Evolutionary conservation across 116 monocot genomes (phyloP), one percentile per base, ranked within the genome.

Genomic region (Phalaenopsis hybrid): DNA sequence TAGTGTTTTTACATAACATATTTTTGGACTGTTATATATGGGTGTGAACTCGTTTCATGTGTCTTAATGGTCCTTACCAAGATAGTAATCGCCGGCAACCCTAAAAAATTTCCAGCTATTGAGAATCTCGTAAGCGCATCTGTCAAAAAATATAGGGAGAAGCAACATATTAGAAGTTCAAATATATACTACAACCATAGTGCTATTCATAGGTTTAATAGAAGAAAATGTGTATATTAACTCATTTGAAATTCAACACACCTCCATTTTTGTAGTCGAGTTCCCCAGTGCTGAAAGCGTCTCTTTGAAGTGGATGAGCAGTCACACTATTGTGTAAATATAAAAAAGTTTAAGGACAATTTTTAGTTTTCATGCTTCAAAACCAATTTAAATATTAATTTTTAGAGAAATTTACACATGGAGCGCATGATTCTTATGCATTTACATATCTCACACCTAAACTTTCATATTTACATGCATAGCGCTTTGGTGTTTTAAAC

Each of bases 211-310:
- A 12, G 11, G 0, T 12, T 49, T 51, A 51, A 51, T 11, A 7
- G 15, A 23, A 45, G 44, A 45, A 70, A 34, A 13, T 70, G 70
- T 15, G 34, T 9, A 9, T 37, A 13, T 70, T 33, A 31, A n/a
- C 33, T 69, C 34, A 70, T 12, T 33, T 12, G 37, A 33, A 70
- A 33, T 13, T 45, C 33, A 44, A 78, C 16, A 43, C 82, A 96
- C 96, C 96, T 87, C 89, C 96, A 85, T 96, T 96, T 49, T 92
- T 93, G 89, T 96, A 96, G 79, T 93, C 96, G 44, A 96, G 96
- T 80, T 96, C 96, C 44, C 96, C 96, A 6, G 78, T 92, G 23
- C 75, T 68, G 5, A 92, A 65, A 44, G 89, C 85, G 81, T 92
- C 92, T n/a, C 82, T 81, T 83, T 83, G 75, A 58, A 96, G 81